Base-by-base conservation (phyloP, 1,284 basidiomycete genomes). In the Irpex lacteus region DNA sequence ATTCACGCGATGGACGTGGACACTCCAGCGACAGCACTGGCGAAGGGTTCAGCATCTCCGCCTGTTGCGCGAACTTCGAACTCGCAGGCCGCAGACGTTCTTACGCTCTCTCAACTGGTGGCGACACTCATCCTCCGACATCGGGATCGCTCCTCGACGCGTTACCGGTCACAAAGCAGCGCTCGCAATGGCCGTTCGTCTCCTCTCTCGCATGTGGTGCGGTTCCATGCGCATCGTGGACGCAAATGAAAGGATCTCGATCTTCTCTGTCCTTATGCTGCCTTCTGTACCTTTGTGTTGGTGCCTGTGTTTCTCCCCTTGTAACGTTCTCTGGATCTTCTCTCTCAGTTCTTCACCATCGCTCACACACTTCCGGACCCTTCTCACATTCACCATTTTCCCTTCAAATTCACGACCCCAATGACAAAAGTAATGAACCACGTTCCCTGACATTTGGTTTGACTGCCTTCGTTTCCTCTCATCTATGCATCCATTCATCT, bases 61-160 rank as follows among this genome's bases (percentile, higher is more conserved):
- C 47, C 65, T 58, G n/a, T 64, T 5, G 63, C 67, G 2, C 60
- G 50, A 53, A 9, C 34, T 65, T n/a, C 60, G 52, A 19, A 53
- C 9, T 56, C 59, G 15, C 59, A 63, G 56, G 19, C 54, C 57
- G 40, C 66, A 5, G 69, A 69, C 32, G 61, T 73, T 9, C 65
- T 76, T 19, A 67, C 73, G 4, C 71, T 75, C 63, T 70, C 75
- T 32, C 74, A 76, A 60, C 72, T 77, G 60, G 74, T 77, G 36
- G 76, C 76, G 15, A 68, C 71, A 6, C 71, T 77, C 53, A 75
- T 71, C 15, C 67, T 77, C 65, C 75, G 75, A 38, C 68, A 73
- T 54, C 72, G 72, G 26, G 75, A 76, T 37, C 76, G 75, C 56
- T 52, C 68, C 5, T 55, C 71, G 2, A 65, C 66, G 2, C 71